Evolutionary conservation across 805 yeast species (phyloP), one percentile per base, ranked within the genome.

Genomic region (Citeromyces matritensis): DNA sequence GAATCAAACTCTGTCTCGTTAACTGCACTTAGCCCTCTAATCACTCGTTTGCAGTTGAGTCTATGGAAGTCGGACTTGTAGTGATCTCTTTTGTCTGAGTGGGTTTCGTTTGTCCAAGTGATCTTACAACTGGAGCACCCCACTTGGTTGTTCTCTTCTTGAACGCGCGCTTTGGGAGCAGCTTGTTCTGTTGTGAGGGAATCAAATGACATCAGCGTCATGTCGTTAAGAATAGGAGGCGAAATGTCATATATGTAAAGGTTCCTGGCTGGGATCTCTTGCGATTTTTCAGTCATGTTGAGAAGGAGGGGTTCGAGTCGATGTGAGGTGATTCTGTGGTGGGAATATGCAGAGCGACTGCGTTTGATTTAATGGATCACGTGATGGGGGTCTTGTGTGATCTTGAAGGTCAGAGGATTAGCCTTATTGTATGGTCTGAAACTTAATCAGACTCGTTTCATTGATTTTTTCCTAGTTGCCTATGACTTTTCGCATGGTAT

Each of bases 361-460:
- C 27, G 12, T 3, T n/a, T 15, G 12, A 25, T 15, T 25, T 25
- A n/a, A 15, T 15, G 12, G 12, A 13, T 7, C 15, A 14, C 39
- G 63, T 69, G 48, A 75, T 78, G 40, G 79, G 75, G 33, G 69
- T 65, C 44, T 79, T 88, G 17, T 79, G 53, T 2, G 84, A 82
- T 1, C 91, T 85, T 40, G 58, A 68, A 1, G 77, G 77, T 2
- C 58, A 57, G 1, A 69, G 69, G 3, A 70, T 71, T 36, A 58
- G 61, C 19, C 48, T 51, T 8, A 41, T 49, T 29, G 49, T 53
- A 42, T 54, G 61, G 29, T 43, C 52, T 1, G 42, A 41, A 3
- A 44, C 36, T 47, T 33, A 49, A 40, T 28, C 37, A 33, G 17
- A 49, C 32, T 27, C 52, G 41, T 24, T 35, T 35, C 39, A 42